Evolutionary conservation across 345 rosid species (phyloP).

Genomic region (Arabis hirsuta): DNA sequence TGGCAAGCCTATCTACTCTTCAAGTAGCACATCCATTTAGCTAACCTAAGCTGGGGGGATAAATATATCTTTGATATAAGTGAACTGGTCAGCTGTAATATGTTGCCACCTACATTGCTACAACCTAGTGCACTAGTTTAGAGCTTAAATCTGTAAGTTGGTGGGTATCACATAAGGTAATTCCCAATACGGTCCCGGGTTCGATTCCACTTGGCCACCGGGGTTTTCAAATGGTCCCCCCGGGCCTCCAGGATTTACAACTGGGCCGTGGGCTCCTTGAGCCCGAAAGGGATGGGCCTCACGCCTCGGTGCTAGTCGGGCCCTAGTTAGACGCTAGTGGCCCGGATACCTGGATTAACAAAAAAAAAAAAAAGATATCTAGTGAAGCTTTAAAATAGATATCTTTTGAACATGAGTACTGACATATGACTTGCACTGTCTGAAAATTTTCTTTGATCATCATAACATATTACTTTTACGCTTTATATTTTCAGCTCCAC

Average conservation of each 20-base stretch:
- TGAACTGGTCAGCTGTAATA: constrained; percentile 28
- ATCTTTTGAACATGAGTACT: constrained; percentile 18
- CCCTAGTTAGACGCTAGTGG: too few species aligned
- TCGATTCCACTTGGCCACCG: too few species aligned
- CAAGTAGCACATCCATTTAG: constrained; percentile 17
- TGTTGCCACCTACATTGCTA: background rate
- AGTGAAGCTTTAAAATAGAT: background rate
- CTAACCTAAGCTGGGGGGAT: constrained; percentile 3
- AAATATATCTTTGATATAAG: constrained; percentile 5
- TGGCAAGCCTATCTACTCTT: constrained; percentile 20
- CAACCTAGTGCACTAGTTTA: constrained; percentile 15
- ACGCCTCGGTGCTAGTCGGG: too few species aligned
- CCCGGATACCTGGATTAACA: too few species aligned
- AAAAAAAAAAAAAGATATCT: background rate
- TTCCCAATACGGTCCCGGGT: too few species aligned
- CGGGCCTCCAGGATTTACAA: too few species aligned
- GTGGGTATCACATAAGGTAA: constrained; percentile 12
- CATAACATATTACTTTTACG: constrained; percentile 13
- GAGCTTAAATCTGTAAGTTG: constrained; percentile 23
- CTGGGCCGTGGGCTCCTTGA: too few species aligned
- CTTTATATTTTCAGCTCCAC: constrained; percentile 70
- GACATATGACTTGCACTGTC: constrained; percentile 22
- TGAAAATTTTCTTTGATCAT: constrained; percentile 12
- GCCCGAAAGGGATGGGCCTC: too few species aligned
- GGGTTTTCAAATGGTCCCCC: too few species aligned